Base-by-base conservation (phyloP, 495 filamentous ascomycete species). In the Haplographium delicatum region DNA sequence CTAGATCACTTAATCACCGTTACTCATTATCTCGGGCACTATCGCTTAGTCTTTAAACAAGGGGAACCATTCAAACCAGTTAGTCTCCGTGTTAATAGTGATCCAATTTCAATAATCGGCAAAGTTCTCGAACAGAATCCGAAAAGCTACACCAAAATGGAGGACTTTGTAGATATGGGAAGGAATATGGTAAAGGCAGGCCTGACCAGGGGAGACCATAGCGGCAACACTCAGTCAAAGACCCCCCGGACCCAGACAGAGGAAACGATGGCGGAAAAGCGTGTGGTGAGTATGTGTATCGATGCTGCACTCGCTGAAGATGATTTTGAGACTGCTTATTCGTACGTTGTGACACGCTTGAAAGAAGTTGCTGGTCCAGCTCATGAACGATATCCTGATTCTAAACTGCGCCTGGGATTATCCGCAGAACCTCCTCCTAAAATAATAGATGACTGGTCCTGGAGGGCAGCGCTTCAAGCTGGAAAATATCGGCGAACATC, bases 271-370 rank as follows among this genome's bases (percentile, higher is more conserved):
- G 65, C 76, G 11, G 81, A 86, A 61, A 76, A 79, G 24, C 80
- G 89, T 43, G 83, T 98, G 44, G 86, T 82, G 25, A 84, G 84
- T 44, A 88, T 95, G 80, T 91, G 91, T 58, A 85, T 97, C 35
- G 84, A 91, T 57, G 84, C 90, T 4, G 89, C 91, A 24, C 78
- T 97, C 1, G 69, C 73, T 4, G 88, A 91, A 62, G 81, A 93
- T 58, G 93, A 98, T 61, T 97, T 97, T 56, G 91, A 95, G 55
- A 97, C 94, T 1, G 94, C 94, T 19, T 97, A 97, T 68, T 95
- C 89, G 10, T 96, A 93, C 68, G 85, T 95, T 27, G 79, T 94
- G 51, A 95, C 79, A 57, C 73, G 78, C 8, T 63, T 86, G 11
- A 56, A 65, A 23, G 26, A 45, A 20, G 47, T 62, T 34, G 62